Conservation (phyloP, 371 early-diverging fungal genomes). For the Entomophthora muscae region DNA sequence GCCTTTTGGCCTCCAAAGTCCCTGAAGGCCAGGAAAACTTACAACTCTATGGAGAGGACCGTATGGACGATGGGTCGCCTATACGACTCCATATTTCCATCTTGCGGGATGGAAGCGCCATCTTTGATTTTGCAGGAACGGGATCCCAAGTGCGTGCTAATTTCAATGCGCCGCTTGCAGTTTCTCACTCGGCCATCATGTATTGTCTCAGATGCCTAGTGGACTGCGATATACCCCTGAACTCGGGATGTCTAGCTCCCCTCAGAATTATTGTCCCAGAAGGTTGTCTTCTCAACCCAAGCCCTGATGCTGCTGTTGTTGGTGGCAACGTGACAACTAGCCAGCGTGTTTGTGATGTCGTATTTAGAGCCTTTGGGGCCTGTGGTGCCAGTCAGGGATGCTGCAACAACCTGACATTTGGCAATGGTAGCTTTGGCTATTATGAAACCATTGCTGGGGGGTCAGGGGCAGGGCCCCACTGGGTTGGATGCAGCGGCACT, state of each 20-base stretch:
- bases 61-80: slow-evolving; percentile 87
- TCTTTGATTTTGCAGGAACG: slow-evolving; percentile 88
- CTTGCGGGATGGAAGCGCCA: slow-evolving; percentile 47
- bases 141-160: slow-evolving; percentile 67
- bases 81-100: slow-evolving; percentile 64
- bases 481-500: slow-evolving; percentile 47
- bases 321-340: slow-evolving; percentile 94
- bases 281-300: slow-evolving; percentile 54
- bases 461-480: slow-evolving; percentile 73
- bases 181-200: slow-evolving; percentile 77
- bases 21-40: slow-evolving; percentile 15
- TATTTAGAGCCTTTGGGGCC: slow-evolving; percentile 73
- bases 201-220: slow-evolving; percentile 87
- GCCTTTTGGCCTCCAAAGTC: slow-evolving; percentile 28
- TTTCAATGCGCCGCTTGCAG: slow-evolving; percentile 24
- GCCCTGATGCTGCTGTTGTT: slow-evolving; percentile 77
- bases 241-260: slow-evolving; percentile 84
- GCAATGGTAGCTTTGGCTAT: slow-evolving; percentile 78
- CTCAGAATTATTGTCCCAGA: slow-evolving; percentile 62
- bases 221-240: slow-evolving; percentile 75
- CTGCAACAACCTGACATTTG: slow-evolving; percentile 93
- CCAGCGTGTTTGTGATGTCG: slow-evolving; percentile 84
- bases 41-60: slow-evolving; percentile 46
- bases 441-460: slow-evolving; percentile 89
- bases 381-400: slow-evolving; percentile 90